Base-by-base conservation (phyloP, 192 early-diverging fungal species). In the Powellomyces hirtus region DNA sequence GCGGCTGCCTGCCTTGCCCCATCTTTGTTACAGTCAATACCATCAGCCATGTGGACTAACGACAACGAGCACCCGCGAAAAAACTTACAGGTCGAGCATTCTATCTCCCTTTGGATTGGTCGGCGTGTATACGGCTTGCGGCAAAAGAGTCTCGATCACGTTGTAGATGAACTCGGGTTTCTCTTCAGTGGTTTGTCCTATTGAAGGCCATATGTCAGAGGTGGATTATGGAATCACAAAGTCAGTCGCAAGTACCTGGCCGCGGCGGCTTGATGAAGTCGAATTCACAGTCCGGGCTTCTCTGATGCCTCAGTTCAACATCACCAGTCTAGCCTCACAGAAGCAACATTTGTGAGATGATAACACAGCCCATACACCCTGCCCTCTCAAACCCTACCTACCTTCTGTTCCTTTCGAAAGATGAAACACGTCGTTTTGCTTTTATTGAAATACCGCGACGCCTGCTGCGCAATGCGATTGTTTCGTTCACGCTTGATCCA, bases 231-330 rank as follows among this genome's bases (percentile, higher is more conserved):
- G 94, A 92, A 67, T 92, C n/a, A n/a, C n/a, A n/a, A n/a, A n/a
- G n/a, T n/a, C n/a, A n/a, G n/a, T n/a, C n/a, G n/a, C 93, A 75
- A 46, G 96, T 72, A 40, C 78, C 84, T 0, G 82, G 63, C 66
- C 74, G 55, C 31, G 66, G 75, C 8, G 94, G 94, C 69, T 93
- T 94, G 60, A 93, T 76, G 84, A 92, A 98, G 60, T 98, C 95
- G 84, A 98, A 98, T 46, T 94, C 84, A 67, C 90, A 95, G 73
- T 98, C 95, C 11, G 95, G 88, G 74, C 88, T 95, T 42, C 94
- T 84, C 74, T 98, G 95, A 77, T 98, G 94, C 38, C 94, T 76
- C 44, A 98, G 77, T 38, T 98, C 94, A 51, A 95, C 79, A 27
- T 92, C 90, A n/a, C 91, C 94, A 52, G 87, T 89, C 81, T 91